phyloP scores from a whole-genome alignment of 257 asterid species.

The Lantana camara region DNA sequence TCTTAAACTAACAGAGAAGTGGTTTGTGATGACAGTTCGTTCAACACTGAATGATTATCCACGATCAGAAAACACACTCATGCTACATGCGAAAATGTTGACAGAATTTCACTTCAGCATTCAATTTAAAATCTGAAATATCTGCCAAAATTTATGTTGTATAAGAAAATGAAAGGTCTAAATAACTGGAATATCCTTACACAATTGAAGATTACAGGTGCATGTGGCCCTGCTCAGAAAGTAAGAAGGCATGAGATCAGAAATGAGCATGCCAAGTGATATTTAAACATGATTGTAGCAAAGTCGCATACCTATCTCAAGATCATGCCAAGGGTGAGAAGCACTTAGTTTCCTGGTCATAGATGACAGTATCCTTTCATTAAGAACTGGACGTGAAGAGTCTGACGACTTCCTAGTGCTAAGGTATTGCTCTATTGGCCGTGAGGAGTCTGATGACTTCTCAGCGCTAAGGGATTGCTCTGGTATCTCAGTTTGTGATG shows the following conservation, averaged over 20 bases:
- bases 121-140: slow-evolving; percentile 13
- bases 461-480: slow-evolving; percentile 30
- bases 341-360: slow-evolving; percentile 79
- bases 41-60: slow-evolving; percentile 5
- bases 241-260: slow-evolving; percentile 19
- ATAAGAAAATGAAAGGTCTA: slow-evolving; percentile 13
- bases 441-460: too few species aligned
- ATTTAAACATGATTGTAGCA: slow-evolving; percentile 4
- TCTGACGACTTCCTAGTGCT: slow-evolving; percentile 33
- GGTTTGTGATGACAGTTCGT: slow-evolving; percentile 2
- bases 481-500: slow-evolving; percentile 62
- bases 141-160: slow-evolving; percentile 8
- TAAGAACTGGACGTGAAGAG: slow-evolving; percentile 69
- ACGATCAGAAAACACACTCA: not conserved
- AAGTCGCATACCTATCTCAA: slow-evolving; percentile 70
- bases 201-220: slow-evolving; percentile 80
- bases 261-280: slow-evolving; percentile 5
- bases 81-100: not conserved
- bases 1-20: not conserved
- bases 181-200: slow-evolving; percentile 48
- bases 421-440: not conserved
- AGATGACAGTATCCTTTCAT: slow-evolving; percentile 87
- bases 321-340: slow-evolving; percentile 99
- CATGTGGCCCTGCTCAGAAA: slow-evolving; percentile 76
- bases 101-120: slow-evolving; percentile 1